A percentile compares a stretch with the other conserved stretches of the same genome.
Conservation (phyloP, 2,329 filamentous ascomycete genomes). For the Fusarium concolor region DNA sequence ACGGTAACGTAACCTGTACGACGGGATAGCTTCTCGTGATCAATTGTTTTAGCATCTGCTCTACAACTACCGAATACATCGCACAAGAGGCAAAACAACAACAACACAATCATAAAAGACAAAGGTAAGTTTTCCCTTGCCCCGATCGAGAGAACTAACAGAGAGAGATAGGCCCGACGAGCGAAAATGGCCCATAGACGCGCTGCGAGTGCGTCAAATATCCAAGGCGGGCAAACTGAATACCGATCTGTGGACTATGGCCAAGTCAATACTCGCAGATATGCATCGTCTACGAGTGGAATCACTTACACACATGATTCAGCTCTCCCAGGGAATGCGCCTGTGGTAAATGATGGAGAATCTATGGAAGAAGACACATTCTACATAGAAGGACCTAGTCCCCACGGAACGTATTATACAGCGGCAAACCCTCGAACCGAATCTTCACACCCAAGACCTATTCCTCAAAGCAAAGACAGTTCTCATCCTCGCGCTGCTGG, state of each 20-base stretch:
- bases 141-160: conserved; percentile 30
- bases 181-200: conserved; percentile 24
- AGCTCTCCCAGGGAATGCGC: not conserved
- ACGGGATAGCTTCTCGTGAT: conserved; percentile 40
- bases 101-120: conserved; percentile 5
- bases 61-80: conserved; percentile 34
- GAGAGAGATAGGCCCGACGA: conserved; percentile 8
- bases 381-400: conserved; percentile 20
- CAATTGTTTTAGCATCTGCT: conserved; percentile 10
- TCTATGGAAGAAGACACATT: conserved; percentile 14
- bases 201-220: conserved; percentile 6
- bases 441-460: conserved; percentile 2
- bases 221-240: not conserved
- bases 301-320: conserved; percentile 4
- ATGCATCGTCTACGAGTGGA: conserved; percentile 4
- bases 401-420: conserved; percentile 20
- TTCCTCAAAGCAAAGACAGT: not conserved
- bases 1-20: conserved; percentile 39
- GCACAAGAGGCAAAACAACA: conserved; percentile 12
- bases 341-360: not conserved
- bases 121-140: conserved; percentile 19
- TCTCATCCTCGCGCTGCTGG: not conserved
- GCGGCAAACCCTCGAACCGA: conserved; percentile 1
- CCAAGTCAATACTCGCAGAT: not conserved
- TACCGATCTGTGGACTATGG: not conserved